phyloP scores from a whole-genome alignment of 2,329 filamentous ascomycete genomes.

The Celoporthe dispersa region DNA sequence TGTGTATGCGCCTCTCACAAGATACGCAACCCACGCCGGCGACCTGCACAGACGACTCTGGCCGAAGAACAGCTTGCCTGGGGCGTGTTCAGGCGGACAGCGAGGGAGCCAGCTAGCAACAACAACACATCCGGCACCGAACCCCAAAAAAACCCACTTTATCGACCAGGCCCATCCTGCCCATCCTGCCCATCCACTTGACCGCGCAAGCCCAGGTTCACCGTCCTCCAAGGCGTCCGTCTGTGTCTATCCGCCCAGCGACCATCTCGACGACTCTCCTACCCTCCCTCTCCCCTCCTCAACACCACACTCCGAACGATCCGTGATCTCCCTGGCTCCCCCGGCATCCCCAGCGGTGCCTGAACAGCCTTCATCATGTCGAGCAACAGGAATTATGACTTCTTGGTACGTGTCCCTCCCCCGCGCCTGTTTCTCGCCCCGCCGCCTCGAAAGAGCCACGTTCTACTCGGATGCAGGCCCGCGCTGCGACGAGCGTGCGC shows the following conservation, averaged over 20 bases:
- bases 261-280: conserved; percentile 1
- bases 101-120: not conserved
- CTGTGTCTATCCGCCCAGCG: conserved; percentile 9
- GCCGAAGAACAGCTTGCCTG: not conserved
- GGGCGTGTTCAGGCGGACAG: not conserved
- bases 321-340: conserved; percentile 1
- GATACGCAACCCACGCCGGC: not conserved
- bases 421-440: not conserved
- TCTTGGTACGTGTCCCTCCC: conserved; percentile 71
- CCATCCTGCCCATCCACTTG: conserved; percentile 4
- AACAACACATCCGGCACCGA: not conserved
- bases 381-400: conserved; percentile 98
- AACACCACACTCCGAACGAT: conserved; percentile 15
- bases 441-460: conserved; percentile 30
- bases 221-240: conserved; percentile 13
- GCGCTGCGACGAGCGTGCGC: conserved; percentile 8
- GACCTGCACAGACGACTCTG: not conserved
- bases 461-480: conserved; percentile 12
- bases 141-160: conserved; percentile 10
- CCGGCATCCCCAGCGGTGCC: conserved; percentile 28
- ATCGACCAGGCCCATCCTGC: not conserved
- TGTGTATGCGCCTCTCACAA: conserved; percentile 1
- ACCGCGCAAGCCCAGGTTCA: conserved; percentile 9
- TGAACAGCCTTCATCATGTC: conserved; percentile 68
- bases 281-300: not conserved